phyloP scores from a whole-genome alignment of 129 eudicot genomes.

The Dittrichia graveolens region DNA sequence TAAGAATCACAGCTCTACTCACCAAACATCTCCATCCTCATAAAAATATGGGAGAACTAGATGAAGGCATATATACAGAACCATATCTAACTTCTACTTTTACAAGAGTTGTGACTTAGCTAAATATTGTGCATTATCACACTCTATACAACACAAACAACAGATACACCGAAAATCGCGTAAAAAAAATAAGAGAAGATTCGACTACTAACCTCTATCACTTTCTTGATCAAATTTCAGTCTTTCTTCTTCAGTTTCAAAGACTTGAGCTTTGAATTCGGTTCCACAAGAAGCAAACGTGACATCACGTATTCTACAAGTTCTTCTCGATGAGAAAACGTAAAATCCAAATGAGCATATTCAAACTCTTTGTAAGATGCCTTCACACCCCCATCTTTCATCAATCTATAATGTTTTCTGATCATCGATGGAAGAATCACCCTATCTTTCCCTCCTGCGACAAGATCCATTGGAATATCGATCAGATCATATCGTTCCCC shows the following conservation, averaged over 20 bases:
- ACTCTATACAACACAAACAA: not conserved
- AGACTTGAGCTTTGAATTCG: conserved; percentile 33
- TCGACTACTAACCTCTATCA: conserved; percentile 12
- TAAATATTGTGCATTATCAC: conserved; percentile 15
- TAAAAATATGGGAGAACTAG: conserved; percentile 21
- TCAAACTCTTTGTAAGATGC: conserved; percentile 85
- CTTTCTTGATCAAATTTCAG: conserved; percentile 19
- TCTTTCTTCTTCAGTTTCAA: conserved; percentile 47
- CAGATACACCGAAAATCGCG: not conserved
- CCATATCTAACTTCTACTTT: conserved; percentile 20
- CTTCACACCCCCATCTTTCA: conserved; percentile 70
- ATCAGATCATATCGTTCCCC: conserved; percentile 71
- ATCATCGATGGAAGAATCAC: conserved; percentile 93
- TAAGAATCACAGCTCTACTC: too few species aligned
- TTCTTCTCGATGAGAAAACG: conserved; percentile 90
- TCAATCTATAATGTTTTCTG: conserved; percentile 57
- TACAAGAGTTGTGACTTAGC: conserved; percentile 19
- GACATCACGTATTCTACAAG: conserved; percentile 89
- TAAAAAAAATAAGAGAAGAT: not conserved
- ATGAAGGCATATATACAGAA: conserved; percentile 25
- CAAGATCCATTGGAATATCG: conserved; percentile 90
- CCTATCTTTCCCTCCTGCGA: conserved; percentile 83
- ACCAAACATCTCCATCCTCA: too few species aligned
- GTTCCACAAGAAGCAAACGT: conserved; percentile 56
- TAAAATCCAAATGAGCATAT: conserved; percentile 91